Base-by-base conservation (phyloP, 768 basidiomycete genomes). In the Phlebiopsis flavidoalba region DNA sequence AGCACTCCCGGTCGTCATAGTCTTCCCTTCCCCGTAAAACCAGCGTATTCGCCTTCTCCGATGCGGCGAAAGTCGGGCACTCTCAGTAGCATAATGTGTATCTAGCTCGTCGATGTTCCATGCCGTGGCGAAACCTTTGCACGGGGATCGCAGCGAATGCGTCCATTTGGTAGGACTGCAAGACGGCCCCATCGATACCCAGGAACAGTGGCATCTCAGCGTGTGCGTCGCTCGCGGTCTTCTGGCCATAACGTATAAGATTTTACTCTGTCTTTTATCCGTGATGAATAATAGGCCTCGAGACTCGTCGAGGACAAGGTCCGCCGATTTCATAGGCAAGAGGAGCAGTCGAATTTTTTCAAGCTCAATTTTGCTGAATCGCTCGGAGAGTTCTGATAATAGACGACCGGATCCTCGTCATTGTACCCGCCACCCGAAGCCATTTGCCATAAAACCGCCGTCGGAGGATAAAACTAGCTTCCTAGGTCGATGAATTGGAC, bases 201-300 rank as follows among this genome's bases (percentile, higher is more conserved):
- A 19, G 48, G 3, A n/a, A n/a, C n/a, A 12, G 10, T 49, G 48
- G 40, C 11, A 43, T 43, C 40, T n/a, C 40, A 49, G 48, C 11
- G 48, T 49, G 48, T 49, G 48, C 48, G 19, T 49, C 10, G 48
- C 19, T 19, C 19, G 2, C 10, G 4, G 24, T 0, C n/a, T 63
- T 54, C 1, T 59, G 37, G 1, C 53, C 68, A 68, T 74, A 77
- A n/a, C 1, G 63, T 59, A 60, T 72, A 80, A 0, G 76, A 75
- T 60, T 78, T 79, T 59, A 79, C 61, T 12, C 75, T 64, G 12
- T 65, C 59, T 12, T 40, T n/a, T 40, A 57, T 79, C 77, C 1
- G 69, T 76, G 1, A 70, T 68, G 60, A 75, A 76, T 2, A 79
- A 64, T 10, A 79, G 72, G 37, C 72, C 73, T 31, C 73, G 70